Evolutionary conservation across 768 basidiomycete genomes (phyloP).

Genomic region (Mycena polygramma): DNA sequence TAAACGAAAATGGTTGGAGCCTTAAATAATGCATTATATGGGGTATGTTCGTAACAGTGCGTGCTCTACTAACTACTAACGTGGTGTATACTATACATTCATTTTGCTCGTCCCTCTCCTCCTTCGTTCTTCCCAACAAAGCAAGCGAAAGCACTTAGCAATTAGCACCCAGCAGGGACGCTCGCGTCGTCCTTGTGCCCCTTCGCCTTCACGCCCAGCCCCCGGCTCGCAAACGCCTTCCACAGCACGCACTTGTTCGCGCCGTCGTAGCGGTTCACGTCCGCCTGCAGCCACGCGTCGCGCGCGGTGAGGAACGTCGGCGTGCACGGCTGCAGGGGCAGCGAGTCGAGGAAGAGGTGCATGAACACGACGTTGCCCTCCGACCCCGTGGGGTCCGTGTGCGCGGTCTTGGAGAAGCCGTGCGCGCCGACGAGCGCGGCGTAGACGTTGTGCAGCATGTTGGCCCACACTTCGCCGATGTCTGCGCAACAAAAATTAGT

Average conservation of each 20-base stretch:
- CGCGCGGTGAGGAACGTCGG: conserved; percentile 28
- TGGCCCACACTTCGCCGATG: conserved; percentile 59
- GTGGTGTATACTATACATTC: no score
- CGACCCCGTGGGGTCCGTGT: conserved; percentile 41
- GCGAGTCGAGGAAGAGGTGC: conserved; percentile 50
- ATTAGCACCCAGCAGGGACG: conserved; percentile 11
- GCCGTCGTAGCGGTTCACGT: conserved; percentile 23
- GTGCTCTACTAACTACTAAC: no score
- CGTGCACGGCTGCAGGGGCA: conserved; percentile 14
- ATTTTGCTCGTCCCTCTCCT: no score
- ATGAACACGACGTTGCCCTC: conserved; percentile 50
- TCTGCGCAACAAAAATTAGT: neutral
- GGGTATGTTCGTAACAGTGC: no score
- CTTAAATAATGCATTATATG: no score
- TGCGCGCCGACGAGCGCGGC: conserved; percentile 43
- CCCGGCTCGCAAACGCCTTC: conserved; percentile 22
- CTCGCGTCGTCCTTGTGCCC: conserved; percentile 11
- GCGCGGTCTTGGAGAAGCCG: conserved; percentile 42
- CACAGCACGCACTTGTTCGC: conserved; percentile 17
- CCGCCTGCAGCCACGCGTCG: conserved; percentile 19
- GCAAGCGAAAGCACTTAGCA: no score
- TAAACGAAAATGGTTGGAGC: no score
- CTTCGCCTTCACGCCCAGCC: conserved; percentile 15
- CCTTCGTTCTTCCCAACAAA: no score
- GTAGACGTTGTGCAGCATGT: conserved; percentile 52